phyloP scores from a whole-genome alignment of 202 grass and related monocot genomes.

The Cymbopogon flexuosus region DNA sequence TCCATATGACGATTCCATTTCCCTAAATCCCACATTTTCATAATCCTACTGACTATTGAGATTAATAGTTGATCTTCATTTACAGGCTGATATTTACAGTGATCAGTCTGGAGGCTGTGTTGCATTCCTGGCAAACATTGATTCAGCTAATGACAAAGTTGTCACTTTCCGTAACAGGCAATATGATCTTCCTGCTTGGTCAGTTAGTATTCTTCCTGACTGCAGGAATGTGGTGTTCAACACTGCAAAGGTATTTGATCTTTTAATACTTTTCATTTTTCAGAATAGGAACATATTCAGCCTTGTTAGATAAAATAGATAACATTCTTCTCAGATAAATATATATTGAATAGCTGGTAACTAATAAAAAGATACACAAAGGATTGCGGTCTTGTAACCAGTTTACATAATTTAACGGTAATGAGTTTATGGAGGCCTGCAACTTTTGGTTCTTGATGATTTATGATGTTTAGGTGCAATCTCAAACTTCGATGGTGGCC shows the following conservation, averaged over 20 bases:
- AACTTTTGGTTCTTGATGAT: not conserved
- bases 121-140: conserved; percentile 79
- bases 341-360: conserved; percentile 11
- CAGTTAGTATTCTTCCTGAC: conserved; percentile 92
- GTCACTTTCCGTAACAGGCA: conserved; percentile 59
- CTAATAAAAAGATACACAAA: not conserved
- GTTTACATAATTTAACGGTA: not conserved
- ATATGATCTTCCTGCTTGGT: conserved; percentile 93
- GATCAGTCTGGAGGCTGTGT: conserved; percentile 76
- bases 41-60: not conserved
- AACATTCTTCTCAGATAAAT: conserved; percentile 3
- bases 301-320: conserved; percentile 8
- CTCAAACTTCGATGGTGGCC: conserved; percentile 63
- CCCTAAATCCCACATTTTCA: not conserved
- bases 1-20: not conserved
- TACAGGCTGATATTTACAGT: conserved; percentile 79
- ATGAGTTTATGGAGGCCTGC: not conserved
- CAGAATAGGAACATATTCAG: conserved; percentile 5
- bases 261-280: not conserved
- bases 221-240: conserved; percentile 91
- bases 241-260: conserved; percentile 68
- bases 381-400: not conserved
- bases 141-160: conserved; percentile 61
- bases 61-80: conserved; percentile 3
- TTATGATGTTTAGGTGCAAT: conserved; percentile 50